phyloP scores from a whole-genome alignment of 331 rosid species.

The Spiraea crenata region DNA sequence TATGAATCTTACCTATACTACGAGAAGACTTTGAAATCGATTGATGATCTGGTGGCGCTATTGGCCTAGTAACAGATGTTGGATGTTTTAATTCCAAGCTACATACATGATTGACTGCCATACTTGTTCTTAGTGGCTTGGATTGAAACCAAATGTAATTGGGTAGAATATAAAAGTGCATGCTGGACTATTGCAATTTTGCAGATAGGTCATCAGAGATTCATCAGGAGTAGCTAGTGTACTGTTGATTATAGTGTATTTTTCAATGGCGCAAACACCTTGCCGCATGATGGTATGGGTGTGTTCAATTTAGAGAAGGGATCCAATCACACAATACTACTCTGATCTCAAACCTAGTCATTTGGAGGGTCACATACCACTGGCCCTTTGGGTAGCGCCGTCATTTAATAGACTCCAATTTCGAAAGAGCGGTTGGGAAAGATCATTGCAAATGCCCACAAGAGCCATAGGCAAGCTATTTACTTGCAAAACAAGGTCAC shows the following conservation, averaged over 20 bases:
- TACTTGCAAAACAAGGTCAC: no score
- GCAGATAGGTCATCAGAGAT: background rate
- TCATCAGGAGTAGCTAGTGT: no score
- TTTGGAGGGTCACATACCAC: no score
- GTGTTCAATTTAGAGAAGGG: background rate
- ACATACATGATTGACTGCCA: no score
- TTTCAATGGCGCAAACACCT: no score
- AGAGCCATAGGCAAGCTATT: no score
- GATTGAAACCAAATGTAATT: background rate
- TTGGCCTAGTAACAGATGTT: conserved; percentile 41
- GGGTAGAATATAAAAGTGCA: background rate
- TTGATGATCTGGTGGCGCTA: conserved; percentile 71
- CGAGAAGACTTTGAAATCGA: conserved; percentile 88
- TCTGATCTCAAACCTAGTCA: background rate
- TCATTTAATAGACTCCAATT: no score
- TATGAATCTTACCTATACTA: conserved; percentile 88
- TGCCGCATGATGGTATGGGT: background rate
- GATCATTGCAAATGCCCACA: no score
- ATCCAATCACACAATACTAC: background rate
- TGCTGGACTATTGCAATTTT: background rate
- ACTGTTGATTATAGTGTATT: no score
- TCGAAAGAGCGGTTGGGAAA: no score
- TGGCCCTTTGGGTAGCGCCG: background rate
- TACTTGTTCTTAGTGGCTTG: no score
- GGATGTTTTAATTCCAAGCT: background rate